These are phyloP conservation scores for Blastobotrys proliferans DNA, from an alignment of 1,139 yeast species.

Conservation along the genomic window DNA sequence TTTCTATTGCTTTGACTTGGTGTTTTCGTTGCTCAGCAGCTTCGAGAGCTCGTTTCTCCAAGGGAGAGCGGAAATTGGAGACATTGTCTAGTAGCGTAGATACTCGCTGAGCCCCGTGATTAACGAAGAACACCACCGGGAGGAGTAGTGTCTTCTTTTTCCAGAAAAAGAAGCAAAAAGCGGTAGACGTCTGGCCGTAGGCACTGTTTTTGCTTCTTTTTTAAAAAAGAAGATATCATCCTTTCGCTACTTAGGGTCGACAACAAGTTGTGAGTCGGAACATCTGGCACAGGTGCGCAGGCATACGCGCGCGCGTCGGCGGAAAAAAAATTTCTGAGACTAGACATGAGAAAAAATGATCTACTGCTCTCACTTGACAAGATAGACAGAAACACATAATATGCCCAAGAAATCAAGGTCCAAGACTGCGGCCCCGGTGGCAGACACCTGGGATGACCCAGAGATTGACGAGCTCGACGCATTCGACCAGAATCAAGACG, in stretches of 20 bases:
- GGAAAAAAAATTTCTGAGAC: not conserved
- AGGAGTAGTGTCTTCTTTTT: too few relatives aligned
- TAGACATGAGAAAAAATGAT: not conserved
- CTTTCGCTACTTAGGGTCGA: too few relatives aligned
- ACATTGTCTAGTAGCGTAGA: too few relatives aligned
- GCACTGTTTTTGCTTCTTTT: too few relatives aligned
- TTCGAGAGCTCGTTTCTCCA: not conserved
- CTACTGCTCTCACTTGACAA: not conserved
- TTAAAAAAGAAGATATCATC: too few relatives aligned
- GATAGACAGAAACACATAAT: not conserved
- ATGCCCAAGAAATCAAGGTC: conserved; percentile 5
- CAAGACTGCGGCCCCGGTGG: not conserved
- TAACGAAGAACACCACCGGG: too few relatives aligned
- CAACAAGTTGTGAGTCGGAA: too few relatives aligned
- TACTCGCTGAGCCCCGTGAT: too few relatives aligned
- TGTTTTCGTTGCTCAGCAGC: not conserved
- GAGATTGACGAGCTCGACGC: conserved; percentile 65
- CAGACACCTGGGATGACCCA: conserved; percentile 24
- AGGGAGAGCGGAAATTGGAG: not conserved
- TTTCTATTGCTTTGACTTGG: not conserved
- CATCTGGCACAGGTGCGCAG: not conserved
- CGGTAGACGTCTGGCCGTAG: too few relatives aligned
- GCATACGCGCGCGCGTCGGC: not conserved
- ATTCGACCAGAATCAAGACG: conserved; percentile 59
- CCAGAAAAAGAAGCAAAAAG: too few relatives aligned